Evolutionary conservation across 495 filamentous ascomycete species (phyloP), one percentile per base, ranked within the genome.

Genomic region (Tuber melanosporum): DNA sequence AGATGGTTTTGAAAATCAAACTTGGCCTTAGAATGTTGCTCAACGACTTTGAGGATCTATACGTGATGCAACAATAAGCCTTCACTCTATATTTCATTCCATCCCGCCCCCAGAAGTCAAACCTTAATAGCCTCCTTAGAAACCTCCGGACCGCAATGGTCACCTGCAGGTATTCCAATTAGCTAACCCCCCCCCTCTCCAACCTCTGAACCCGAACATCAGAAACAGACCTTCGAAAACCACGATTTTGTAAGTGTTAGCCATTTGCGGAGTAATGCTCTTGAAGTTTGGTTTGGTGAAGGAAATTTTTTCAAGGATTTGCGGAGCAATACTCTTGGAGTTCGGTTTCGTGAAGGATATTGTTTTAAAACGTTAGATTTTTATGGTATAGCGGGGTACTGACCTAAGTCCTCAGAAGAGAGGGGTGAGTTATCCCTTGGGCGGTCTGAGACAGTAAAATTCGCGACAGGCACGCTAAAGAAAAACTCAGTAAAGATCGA

Each of bases 121-220:
- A 82, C 81, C 81, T 83, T 83, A 46, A 83, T 76, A 36, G 73
- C 70, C 71, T 86, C 84, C 85, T 88, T 82, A 8, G 66, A 70
- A 66, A 95, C 95, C 91, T 99, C 95, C 19, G 95, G 95, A 84
- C 95, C 95, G 82, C 92, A 94, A 85, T 97, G 93, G 85, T 99
- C 95, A 83, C 95, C 95, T 78, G 49, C 77, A 3, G 10, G 8
- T 15, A n/a, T 41, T 71, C 3, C 26, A 46, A 7, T 46, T 19
- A 15, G 42, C 46, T 66, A 14, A 39, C 39, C 39, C 39, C 39
- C 39, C 39, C 39, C 43, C n/a, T 22, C 14, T 45, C 20, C 47
- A 71, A 22, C 71, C 47, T 17, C 42, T 57, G 15, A 62, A 46
- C 49, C 3, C n/a, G 14, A 41, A 20, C 4, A 19, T 36, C 36